Percentiles rank a stretch among this genome's conserved stretches.
phyloP scores from a whole-genome alignment of 2,329 filamentous ascomycete species.

The Basipetospora chlamydospora region DNA sequence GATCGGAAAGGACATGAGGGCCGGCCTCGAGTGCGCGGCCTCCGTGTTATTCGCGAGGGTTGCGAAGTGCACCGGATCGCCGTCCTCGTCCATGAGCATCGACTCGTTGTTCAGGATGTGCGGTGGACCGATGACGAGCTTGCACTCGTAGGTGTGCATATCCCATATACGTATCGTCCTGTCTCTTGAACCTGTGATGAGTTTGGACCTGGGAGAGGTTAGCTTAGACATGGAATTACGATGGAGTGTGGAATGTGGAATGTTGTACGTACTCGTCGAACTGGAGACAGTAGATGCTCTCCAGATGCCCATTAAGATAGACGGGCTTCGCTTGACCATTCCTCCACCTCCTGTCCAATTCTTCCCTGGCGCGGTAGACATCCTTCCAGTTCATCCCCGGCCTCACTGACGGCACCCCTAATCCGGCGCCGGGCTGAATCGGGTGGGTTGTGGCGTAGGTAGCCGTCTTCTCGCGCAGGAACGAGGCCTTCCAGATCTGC shows the following conservation, averaged over 20 bases:
- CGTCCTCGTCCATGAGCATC: slow-evolving; percentile 37
- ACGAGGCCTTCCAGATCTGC: slow-evolving; percentile 50
- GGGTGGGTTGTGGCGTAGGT: slow-evolving; percentile 44
- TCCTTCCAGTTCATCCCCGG: slow-evolving; percentile 70
- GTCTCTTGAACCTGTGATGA: slow-evolving; percentile 91
- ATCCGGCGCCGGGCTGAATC: slow-evolving; percentile 36
- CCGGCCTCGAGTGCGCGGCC: slow-evolving; percentile 33
- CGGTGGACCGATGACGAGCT: slow-evolving; percentile 71
- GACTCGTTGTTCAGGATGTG: slow-evolving; percentile 40
- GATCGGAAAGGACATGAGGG: slow-evolving; percentile 39
- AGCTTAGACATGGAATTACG: slow-evolving; percentile 15
- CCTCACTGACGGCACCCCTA: slow-evolving; percentile 38
- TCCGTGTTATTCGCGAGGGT: slow-evolving; percentile 34
- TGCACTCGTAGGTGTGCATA: slow-evolving; percentile 73
- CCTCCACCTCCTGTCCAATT: slow-evolving; percentile 69
- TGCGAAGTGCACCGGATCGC: slow-evolving; percentile 39
- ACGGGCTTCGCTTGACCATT: slow-evolving; percentile 64
- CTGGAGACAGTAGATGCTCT: slow-evolving; percentile 95
- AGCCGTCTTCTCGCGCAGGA: slow-evolving; percentile 43
- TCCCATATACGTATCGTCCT: slow-evolving; percentile 95
- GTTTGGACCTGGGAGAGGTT: slow-evolving; percentile 55
- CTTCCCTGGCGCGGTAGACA: slow-evolving; percentile 64
- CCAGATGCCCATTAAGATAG: slow-evolving; percentile 83
- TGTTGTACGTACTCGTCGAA: slow-evolving; percentile 74
- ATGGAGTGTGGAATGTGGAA: neutral